Percentiles rank a stretch among this genome's conserved stretches.
These are phyloP conservation scores for Cyberlindnera petersonii DNA, from an alignment of 805 yeast species.

Conservation along the genomic window DNA sequence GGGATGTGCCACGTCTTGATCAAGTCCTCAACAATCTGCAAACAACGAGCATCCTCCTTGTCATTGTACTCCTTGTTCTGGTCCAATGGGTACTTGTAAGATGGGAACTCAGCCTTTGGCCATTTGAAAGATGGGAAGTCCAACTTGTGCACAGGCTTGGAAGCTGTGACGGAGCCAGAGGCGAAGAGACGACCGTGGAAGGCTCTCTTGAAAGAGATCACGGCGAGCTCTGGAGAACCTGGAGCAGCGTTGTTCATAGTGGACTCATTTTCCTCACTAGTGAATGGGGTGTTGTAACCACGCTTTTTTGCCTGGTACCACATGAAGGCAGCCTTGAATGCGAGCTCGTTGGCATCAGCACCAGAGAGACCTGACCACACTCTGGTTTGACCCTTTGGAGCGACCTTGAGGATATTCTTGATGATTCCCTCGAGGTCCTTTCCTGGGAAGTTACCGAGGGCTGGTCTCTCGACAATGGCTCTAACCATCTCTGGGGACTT, in stretches of 20 bases:
- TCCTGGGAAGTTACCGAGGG: slow-evolving; percentile 78
- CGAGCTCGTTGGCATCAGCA: slow-evolving; percentile 82
- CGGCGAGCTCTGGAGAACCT: slow-evolving; percentile 83
- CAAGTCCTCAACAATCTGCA: slow-evolving; percentile 68
- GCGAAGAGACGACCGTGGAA: slow-evolving; percentile 97
- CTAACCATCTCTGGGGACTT: slow-evolving; percentile 64
- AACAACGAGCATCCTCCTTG: slow-evolving; percentile 77
- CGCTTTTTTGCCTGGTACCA: slow-evolving; percentile 69
- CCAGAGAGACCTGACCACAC: slow-evolving; percentile 83
- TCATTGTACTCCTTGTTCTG: slow-evolving; percentile 58
- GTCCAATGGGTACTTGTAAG: slow-evolving; percentile 79
- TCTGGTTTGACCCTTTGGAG: slow-evolving; percentile 72
- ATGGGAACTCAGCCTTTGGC: slow-evolving; percentile 95
- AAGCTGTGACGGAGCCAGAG: slow-evolving; percentile 83
- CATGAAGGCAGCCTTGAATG: slow-evolving; percentile 85
- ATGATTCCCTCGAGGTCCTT: slow-evolving; percentile 57
- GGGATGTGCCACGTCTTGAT: slow-evolving; percentile 67
- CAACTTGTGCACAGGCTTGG: slow-evolving; percentile 92
- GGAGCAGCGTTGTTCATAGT: slow-evolving; percentile 83
- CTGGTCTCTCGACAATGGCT: slow-evolving; percentile 80
- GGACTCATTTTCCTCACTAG: slow-evolving; percentile 63
- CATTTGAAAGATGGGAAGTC: slow-evolving; percentile 91
- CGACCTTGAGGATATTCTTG: slow-evolving; percentile 47
- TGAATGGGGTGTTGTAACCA: slow-evolving; percentile 56
- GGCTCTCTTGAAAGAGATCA: slow-evolving; percentile 79